phyloP scores from a whole-genome alignment of 257 asterid genomes.

The Solanum piurae region DNA sequence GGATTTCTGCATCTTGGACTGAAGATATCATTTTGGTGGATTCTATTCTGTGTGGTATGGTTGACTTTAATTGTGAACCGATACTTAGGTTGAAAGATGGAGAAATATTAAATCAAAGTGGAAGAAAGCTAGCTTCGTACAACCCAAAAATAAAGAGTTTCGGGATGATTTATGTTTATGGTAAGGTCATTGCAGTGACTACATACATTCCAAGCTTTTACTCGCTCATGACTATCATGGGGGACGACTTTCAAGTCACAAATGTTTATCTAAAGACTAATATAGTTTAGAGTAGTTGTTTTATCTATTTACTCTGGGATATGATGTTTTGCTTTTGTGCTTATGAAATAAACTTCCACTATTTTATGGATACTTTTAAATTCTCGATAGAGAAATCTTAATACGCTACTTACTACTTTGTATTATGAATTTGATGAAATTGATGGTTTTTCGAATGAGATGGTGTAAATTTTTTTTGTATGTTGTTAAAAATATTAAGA shows the following conservation, averaged over 20 bases:
- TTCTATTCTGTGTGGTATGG: neutral
- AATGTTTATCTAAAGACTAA: neutral
- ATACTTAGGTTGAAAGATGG: neutral
- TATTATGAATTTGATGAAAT: too few relatives aligned
- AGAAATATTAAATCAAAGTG: neutral
- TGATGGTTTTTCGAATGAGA: too few relatives aligned
- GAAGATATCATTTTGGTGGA: neutral
- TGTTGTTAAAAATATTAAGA: too few relatives aligned
- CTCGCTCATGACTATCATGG: neutral
- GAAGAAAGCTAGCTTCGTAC: neutral
- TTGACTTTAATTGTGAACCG: neutral
- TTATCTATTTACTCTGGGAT: neutral
- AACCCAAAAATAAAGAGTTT: neutral
- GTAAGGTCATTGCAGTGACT: too few relatives aligned
- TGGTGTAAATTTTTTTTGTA: too few relatives aligned
- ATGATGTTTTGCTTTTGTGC: too few relatives aligned
- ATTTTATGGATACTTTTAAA: too few relatives aligned
- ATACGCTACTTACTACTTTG: too few relatives aligned
- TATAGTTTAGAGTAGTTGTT: too few relatives aligned
- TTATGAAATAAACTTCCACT: too few relatives aligned
- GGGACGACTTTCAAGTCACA: neutral
- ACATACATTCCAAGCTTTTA: neutral
- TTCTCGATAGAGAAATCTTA: too few relatives aligned
- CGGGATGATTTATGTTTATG: neutral
- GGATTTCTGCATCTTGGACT: neutral